These are phyloP conservation scores for Fraxinus albicans DNA, from an alignment of 305 asterid genomes.

Conservation along the genomic window DNA sequence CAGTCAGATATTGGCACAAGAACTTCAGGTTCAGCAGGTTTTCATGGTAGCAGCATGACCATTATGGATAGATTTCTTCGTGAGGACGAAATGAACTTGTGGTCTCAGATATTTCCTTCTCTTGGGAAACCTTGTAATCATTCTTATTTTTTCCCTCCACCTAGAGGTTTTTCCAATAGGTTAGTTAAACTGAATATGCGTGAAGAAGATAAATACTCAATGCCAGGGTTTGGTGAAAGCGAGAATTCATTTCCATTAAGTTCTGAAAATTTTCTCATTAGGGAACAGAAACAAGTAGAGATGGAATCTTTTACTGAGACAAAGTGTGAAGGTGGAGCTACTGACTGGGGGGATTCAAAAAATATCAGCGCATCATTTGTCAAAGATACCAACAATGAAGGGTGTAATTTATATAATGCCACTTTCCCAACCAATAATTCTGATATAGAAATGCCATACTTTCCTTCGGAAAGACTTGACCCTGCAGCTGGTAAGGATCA, in stretches of 20 bases:
- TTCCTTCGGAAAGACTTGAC: slow-evolving; percentile 36
- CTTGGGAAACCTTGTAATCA: slow-evolving; percentile 35
- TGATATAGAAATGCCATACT: slow-evolving; percentile 26
- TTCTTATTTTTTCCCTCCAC: slow-evolving; percentile 28
- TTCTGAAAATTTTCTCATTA: slow-evolving; percentile 37
- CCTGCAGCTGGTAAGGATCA: slow-evolving; percentile 33
- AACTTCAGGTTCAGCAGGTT: slow-evolving; percentile 47
- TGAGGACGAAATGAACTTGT: slow-evolving; percentile 40
- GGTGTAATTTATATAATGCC: slow-evolving; percentile 30
- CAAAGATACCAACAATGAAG: slow-evolving; percentile 34
- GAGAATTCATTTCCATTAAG: slow-evolving; percentile 39
- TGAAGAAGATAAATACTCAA: slow-evolving; percentile 43
- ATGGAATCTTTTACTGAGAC: slow-evolving; percentile 27
- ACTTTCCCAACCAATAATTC: slow-evolving; percentile 33
- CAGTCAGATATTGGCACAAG: slow-evolving; percentile 60
- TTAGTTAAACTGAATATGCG: slow-evolving; percentile 38
- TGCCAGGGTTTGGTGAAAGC: slow-evolving; percentile 27
- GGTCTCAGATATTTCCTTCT: slow-evolving; percentile 47
- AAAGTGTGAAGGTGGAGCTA: slow-evolving; percentile 39
- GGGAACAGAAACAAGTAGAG: slow-evolving; percentile 42
- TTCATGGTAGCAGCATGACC: slow-evolving; percentile 33
- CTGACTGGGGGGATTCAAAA: slow-evolving; percentile 31
- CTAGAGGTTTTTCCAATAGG: slow-evolving; percentile 41
- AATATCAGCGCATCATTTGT: slow-evolving; percentile 19
- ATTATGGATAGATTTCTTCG: slow-evolving; percentile 33